These are phyloP conservation scores for Rachicladosporium sp. DNA, from an alignment of 2,329 filamentous ascomycete species.

Conservation along the genomic window DNA sequence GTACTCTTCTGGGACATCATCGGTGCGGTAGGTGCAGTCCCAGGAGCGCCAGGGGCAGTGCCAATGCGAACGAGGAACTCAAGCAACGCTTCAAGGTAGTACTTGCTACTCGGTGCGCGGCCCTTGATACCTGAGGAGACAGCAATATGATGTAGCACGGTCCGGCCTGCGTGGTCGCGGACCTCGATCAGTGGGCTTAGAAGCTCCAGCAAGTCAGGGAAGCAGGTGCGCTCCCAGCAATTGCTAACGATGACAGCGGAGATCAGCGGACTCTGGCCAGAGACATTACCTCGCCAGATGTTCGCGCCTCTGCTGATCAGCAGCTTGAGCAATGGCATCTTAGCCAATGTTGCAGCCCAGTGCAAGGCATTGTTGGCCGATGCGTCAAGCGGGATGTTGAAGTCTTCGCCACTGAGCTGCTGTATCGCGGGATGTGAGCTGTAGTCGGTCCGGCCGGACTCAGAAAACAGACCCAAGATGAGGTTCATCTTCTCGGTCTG, in stretches of 20 bases:
- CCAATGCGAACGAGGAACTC: slow-evolving; percentile 83
- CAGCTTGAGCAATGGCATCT: slow-evolving; percentile 67
- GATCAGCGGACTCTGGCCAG: slow-evolving; percentile 86
- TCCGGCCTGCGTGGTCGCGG: slow-evolving; percentile 76
- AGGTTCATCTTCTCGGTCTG: slow-evolving; percentile 70
- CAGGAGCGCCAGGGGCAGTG: slow-evolving; percentile 16
- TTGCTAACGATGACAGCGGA: slow-evolving; percentile 88
- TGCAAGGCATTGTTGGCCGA: slow-evolving; percentile 84
- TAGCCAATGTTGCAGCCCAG: slow-evolving; percentile 88
- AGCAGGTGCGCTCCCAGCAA: slow-evolving; percentile 80
- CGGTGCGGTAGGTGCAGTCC: slow-evolving; percentile 12
- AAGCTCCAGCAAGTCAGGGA: slow-evolving; percentile 80
- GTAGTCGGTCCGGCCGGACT: slow-evolving; percentile 53
- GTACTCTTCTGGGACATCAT: slow-evolving; percentile 10
- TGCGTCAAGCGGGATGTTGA: slow-evolving; percentile 85
- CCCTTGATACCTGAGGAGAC: slow-evolving; percentile 93
- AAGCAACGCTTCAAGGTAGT: slow-evolving; percentile 87
- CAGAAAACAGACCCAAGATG: slow-evolving; percentile 60
- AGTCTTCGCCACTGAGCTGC: slow-evolving; percentile 62
- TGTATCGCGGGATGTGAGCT: slow-evolving; percentile 65
- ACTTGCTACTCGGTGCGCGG: slow-evolving; percentile 78
- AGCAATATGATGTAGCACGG: slow-evolving; percentile 90
- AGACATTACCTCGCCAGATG: slow-evolving; percentile 75
- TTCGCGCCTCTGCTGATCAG: slow-evolving; percentile 76
- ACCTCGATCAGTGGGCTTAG: slow-evolving; percentile 84